Evolutionary conservation across 129 eudicot genomes (phyloP).

Genomic region (Scalesia atractyloides): DNA sequence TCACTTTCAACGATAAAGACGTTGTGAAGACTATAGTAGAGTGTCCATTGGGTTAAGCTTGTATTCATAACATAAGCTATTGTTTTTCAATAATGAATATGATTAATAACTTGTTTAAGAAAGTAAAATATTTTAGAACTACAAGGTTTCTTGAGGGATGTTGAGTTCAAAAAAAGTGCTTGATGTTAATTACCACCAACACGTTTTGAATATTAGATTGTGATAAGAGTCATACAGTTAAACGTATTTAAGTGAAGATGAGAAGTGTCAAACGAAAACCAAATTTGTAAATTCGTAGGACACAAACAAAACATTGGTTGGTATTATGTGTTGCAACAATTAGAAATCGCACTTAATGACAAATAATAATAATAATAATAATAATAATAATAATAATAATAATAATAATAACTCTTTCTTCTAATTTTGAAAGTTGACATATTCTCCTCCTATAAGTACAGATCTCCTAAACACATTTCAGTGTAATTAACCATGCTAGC

Average conservation of each 20-base stretch:
- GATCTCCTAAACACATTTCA: slow-evolving; percentile 9
- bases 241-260: too few relatives aligned
- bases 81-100: not conserved
- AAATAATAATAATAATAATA: too few relatives aligned
- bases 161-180: not conserved
- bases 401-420: too few relatives aligned
- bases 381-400: too few relatives aligned
- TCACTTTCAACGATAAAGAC: slow-evolving; percentile 29
- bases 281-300: not conserved
- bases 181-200: not conserved
- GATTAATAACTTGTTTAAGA: not conserved
- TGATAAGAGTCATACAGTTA: not conserved
- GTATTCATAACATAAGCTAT: not conserved
- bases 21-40: slow-evolving; percentile 15
- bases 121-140: not conserved
- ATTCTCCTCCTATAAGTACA: slow-evolving; percentile 12
- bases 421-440: not conserved
- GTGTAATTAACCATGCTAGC: slow-evolving; percentile 18
- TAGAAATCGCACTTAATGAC: not conserved
- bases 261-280: too few relatives aligned
- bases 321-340: not conserved
- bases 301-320: not conserved
- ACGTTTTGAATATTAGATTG: not conserved
- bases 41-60: slow-evolving; percentile 21
- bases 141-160: not conserved